phyloP scores from a whole-genome alignment of 805 yeast genomes.

The Candida khao-thaluensis region DNA sequence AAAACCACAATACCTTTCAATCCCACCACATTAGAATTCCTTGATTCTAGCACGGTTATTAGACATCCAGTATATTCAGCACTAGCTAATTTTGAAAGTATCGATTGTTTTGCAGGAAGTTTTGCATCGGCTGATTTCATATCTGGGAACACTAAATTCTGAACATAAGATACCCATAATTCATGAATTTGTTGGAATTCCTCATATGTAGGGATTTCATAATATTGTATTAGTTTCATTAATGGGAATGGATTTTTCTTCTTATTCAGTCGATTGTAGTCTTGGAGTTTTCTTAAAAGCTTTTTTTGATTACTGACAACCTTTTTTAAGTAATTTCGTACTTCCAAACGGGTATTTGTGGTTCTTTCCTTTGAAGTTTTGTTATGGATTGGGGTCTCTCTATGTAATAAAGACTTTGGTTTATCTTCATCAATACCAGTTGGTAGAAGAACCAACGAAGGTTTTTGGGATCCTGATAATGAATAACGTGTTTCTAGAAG shows the following conservation, averaged over 20 bases:
- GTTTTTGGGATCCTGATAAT: conserved; percentile 45
- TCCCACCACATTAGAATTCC: conserved; percentile 58
- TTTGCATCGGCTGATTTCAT: conserved; percentile 15
- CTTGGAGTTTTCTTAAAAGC: conserved; percentile 37
- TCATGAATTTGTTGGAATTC: conserved; percentile 53
- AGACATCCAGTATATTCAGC: conserved; percentile 84
- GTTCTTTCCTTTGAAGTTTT: conserved; percentile 20
- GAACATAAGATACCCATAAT: conserved; percentile 75
- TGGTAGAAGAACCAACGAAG: conserved; percentile 40
- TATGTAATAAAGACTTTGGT: conserved; percentile 20
- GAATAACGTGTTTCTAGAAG: conserved; percentile 48
- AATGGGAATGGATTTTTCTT: conserved; percentile 26
- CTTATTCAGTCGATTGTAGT: conserved; percentile 21
- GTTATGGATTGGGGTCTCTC: conserved; percentile 11
- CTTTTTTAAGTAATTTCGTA: conserved; percentile 39
- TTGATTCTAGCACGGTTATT: conserved; percentile 56
- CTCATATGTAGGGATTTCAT: conserved; percentile 42
- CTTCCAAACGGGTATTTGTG: conserved; percentile 37
- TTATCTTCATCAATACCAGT: conserved; percentile 26
- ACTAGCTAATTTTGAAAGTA: conserved; percentile 60
- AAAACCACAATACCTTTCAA: conserved; percentile 73
- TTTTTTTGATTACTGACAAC: conserved; percentile 41
- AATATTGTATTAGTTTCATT: conserved; percentile 21
- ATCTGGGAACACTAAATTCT: conserved; percentile 47
- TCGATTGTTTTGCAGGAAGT: conserved; percentile 25